These are phyloP conservation scores for Tetradesmus lagerheimii DNA, from an alignment of 139 green algal species.

Conservation along the genomic window DNA sequence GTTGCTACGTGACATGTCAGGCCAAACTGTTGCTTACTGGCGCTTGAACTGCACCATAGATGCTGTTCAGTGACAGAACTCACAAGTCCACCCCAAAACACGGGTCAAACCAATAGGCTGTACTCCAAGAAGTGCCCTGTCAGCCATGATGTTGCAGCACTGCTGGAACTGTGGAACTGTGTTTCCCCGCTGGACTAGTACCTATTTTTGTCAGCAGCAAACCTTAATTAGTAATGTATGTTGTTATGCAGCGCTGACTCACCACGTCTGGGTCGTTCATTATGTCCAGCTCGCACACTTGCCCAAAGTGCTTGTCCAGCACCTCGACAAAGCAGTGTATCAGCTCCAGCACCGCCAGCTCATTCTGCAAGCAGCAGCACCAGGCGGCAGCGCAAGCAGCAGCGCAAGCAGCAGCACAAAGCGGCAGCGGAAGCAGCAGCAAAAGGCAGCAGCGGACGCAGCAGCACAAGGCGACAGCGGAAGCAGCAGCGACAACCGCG, in stretches of 20 bases:
- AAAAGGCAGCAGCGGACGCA: not conserved
- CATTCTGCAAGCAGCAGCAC: conserved; percentile 82
- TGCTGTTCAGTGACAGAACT: too few species aligned
- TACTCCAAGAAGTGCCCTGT: too few species aligned
- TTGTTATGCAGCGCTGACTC: conserved; percentile 5
- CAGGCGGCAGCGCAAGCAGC: not conserved
- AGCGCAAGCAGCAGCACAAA: not conserved
- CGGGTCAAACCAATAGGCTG: too few species aligned
- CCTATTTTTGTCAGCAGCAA: not conserved
- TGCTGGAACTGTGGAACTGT: too few species aligned
- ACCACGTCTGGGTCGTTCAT: conserved; percentile 98
- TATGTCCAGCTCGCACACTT: conserved; percentile 97
- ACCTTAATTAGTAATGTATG: not conserved
- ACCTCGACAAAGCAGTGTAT: conserved; percentile 95
- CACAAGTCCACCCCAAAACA: too few species aligned
- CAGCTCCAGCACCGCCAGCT: conserved; percentile 97
- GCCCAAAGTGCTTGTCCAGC: conserved; percentile 88
- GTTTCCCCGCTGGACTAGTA: too few species aligned
- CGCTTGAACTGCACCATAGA: too few species aligned
- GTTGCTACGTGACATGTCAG: too few species aligned
- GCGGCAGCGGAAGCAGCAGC: not conserved
- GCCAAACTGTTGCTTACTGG: not conserved
- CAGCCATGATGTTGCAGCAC: too few species aligned
- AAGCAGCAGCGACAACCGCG: too few species aligned
- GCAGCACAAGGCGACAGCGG: too few species aligned